Base-by-base conservation (phyloP, 2,329 filamentous ascomycete genomes). In the Cladobotryum protrusum region DNA sequence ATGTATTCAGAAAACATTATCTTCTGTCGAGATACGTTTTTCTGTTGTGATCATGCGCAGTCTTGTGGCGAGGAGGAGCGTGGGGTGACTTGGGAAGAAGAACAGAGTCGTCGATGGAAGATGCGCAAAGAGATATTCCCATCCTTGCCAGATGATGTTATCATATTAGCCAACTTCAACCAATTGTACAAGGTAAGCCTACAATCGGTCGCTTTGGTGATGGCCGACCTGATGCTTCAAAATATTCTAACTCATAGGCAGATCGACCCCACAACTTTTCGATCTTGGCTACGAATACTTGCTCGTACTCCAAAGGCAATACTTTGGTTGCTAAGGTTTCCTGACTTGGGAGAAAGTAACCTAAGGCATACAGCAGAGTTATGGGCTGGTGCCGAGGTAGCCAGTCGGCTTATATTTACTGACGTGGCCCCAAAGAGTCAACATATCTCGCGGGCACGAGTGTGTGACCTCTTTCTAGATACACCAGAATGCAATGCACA, bases 401-500 rank as follows among this genome's bases (percentile, higher is more conserved):
- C 92, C 4, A 84, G 79, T 39, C 86, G 93, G 35, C 86, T 99
- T 57, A 79, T 93, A 41, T 99, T 99, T 64, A 99, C 93, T 5
- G 93, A 99, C 64, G 93, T 99, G 12, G 93, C 93, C 0, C 90
- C 92, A 4, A 99, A 99, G 67, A 86, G 88, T 57, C 83, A 91
- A 57, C 93, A 99, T 67, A 99, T 99, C 57, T 86, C 89, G 6
- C 85, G 93, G 33, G 93, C 93, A 5, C 83, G 91, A 18, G 82
- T 99, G 24, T 92, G 92, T 64, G 93, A 99, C 69, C 74, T 99
- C 6, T 97, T 99, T 64, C 80, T 99, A 13, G 93, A 99, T 68
- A 99, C 93, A 0, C 91, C 93, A 1, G 93, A 99, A 68, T 99
- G 93, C 70, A 99, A 99, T 63, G 93, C 91, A 1, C 93, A 99